Percentiles rank a stretch among this genome's conserved stretches.
These are phyloP conservation scores for Psilocybe mexicana DNA, from an alignment of 1,284 basidiomycete species.

Conservation along the genomic window DNA sequence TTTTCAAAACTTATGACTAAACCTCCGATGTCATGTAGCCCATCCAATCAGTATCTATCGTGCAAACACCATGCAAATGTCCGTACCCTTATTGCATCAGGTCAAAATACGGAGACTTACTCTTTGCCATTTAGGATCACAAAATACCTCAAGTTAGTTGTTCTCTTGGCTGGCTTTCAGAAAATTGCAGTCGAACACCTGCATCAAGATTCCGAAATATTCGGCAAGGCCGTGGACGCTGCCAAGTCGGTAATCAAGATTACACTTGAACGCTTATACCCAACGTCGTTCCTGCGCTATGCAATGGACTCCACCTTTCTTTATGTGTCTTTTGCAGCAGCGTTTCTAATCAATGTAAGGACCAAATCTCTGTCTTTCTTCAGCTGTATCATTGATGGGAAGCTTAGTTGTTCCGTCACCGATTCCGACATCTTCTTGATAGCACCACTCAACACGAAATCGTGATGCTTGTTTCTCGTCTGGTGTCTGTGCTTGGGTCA, in stretches of 20 bases:
- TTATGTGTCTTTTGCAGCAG: slow-evolving; percentile 61
- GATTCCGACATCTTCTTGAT: slow-evolving; percentile 43
- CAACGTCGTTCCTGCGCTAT: slow-evolving; percentile 48
- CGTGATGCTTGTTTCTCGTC: slow-evolving; percentile 38
- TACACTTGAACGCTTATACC: slow-evolving; percentile 46
- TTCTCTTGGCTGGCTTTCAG: slow-evolving; percentile 54
- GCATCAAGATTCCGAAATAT: slow-evolving; percentile 40
- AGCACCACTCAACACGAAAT: slow-evolving; percentile 43
- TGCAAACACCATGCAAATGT: slow-evolving; percentile 49
- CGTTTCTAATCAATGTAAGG: slow-evolving; percentile 57
- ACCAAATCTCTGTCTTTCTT: background rate
- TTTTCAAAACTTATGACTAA: background rate
- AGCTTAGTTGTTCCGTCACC: slow-evolving; percentile 49
- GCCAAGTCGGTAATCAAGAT: slow-evolving; percentile 51
- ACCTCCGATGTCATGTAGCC: slow-evolving; percentile 23
- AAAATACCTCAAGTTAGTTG: slow-evolving; percentile 52
- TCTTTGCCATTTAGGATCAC: slow-evolving; percentile 38
- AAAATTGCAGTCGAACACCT: slow-evolving; percentile 40
- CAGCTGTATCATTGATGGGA: background rate
- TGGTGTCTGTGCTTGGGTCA: slow-evolving; percentile 50
- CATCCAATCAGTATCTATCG: slow-evolving; percentile 48
- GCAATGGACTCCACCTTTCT: slow-evolving; percentile 55
- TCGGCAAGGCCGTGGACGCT: slow-evolving; percentile 46
- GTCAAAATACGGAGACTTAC: background rate
- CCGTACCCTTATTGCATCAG: slow-evolving; percentile 17